Evolutionary conservation across 2,329 filamentous ascomycete species (phyloP).

Genomic region (Penicillium sp.): DNA sequence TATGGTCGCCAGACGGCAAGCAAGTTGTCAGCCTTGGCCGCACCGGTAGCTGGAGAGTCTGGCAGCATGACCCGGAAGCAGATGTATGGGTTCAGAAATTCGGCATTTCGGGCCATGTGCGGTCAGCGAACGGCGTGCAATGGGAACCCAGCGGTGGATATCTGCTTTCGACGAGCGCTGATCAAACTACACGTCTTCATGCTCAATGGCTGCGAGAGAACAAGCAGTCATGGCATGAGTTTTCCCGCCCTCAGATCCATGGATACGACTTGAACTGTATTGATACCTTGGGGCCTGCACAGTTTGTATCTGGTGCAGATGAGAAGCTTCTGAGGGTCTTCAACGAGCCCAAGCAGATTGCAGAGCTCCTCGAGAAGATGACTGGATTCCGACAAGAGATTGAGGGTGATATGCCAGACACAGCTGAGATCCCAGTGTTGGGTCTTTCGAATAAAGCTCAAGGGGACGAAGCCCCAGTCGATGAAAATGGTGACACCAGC

Average conservation of each 20-base stretch:
- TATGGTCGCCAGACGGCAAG: constrained; percentile 80
- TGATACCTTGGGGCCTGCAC: constrained; percentile 68
- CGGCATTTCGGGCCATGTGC: constrained; percentile 81
- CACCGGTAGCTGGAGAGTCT: constrained; percentile 90
- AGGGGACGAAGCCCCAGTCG: constrained; percentile 44
- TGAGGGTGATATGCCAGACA: constrained; percentile 66
- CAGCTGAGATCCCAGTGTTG: constrained; percentile 91
- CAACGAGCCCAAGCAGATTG: constrained; percentile 81
- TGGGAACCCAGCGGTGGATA: constrained; percentile 85
- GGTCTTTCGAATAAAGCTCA: constrained; percentile 96
- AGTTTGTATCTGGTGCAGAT: constrained; percentile 92
- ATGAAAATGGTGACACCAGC: constrained; percentile 42
- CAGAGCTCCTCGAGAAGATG: constrained; percentile 68
- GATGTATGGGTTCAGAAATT: constrained; percentile 76
- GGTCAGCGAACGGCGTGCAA: constrained; percentile 75
- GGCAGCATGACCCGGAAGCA: constrained; percentile 63
- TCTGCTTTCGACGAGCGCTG: constrained; percentile 82
- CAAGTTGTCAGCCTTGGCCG: constrained; percentile 81
- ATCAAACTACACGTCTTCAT: constrained; percentile 90
- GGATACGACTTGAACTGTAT: constrained; percentile 98
- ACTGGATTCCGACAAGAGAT: constrained; percentile 58
- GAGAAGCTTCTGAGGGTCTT: constrained; percentile 98
- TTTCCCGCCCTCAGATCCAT: constrained; percentile 93
- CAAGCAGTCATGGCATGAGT: constrained; percentile 81
- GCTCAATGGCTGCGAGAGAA: constrained; percentile 68